These are phyloP conservation scores for Fusarium concolor DNA, from an alignment of 2,329 filamentous ascomycete species.

Conservation along the genomic window DNA sequence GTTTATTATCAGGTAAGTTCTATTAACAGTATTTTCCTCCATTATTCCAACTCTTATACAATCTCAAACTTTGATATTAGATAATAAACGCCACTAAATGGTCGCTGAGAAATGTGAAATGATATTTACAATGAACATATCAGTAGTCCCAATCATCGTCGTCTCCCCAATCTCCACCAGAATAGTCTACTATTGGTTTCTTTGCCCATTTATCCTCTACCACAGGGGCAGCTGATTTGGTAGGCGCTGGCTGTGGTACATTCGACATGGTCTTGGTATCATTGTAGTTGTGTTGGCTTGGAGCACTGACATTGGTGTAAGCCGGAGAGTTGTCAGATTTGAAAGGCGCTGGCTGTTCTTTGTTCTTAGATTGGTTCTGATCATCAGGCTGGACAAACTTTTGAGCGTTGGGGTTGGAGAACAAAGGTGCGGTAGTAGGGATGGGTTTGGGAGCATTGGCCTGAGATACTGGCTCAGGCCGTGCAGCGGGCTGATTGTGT, in stretches of 20 bases:
- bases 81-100: slow-evolving; percentile 18
- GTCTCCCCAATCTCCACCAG: slow-evolving; percentile 44
- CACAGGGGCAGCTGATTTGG: background rate
- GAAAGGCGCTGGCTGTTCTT: slow-evolving; percentile 2
- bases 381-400: slow-evolving; percentile 8
- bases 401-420: slow-evolving; percentile 8
- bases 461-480: background rate
- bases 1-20: background rate
- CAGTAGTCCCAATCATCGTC: slow-evolving; percentile 46
- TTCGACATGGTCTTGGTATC: background rate
- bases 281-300: slow-evolving; percentile 8
- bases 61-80: slow-evolving; percentile 15
- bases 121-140: slow-evolving; percentile 2
- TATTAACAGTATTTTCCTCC: slow-evolving; percentile 3
- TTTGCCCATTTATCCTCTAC: slow-evolving; percentile 44
- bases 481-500: slow-evolving; percentile 8
- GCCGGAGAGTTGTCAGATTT: slow-evolving; percentile 11
- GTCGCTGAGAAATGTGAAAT: slow-evolving; percentile 17
- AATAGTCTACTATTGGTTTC: slow-evolving; percentile 42
- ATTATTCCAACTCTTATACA: slow-evolving; percentile 7
- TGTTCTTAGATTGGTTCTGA: slow-evolving; percentile 3
- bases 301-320: background rate
- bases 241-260: background rate
- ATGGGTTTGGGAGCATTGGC: background rate
- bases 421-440: slow-evolving; percentile 16